Percentiles rank a stretch among this genome's conserved stretches.
phyloP scores from a whole-genome alignment of 768 basidiomycete genomes.

The Mycena metata region DNA sequence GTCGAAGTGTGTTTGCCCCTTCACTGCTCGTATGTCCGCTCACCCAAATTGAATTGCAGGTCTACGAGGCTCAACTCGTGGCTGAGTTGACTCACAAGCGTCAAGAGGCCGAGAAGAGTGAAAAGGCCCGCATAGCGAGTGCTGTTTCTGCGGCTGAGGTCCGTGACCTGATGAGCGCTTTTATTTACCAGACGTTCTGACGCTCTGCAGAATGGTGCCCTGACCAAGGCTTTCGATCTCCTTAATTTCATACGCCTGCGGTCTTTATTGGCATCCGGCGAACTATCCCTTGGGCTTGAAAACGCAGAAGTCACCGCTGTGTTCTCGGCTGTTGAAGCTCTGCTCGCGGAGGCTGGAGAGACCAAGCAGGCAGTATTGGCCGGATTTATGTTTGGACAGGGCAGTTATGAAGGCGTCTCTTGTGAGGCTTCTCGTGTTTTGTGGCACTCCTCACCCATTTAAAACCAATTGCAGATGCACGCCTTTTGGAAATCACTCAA shows the following conservation, averaged over 20 bases:
- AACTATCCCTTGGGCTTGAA: constrained; percentile 57
- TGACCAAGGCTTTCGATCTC: constrained; percentile 62
- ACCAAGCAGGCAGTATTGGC: constrained; percentile 64
- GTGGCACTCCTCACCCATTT: constrained; percentile 14
- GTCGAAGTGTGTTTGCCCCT: constrained; percentile 72
- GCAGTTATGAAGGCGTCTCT: constrained; percentile 71
- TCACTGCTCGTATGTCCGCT: constrained; percentile 1
- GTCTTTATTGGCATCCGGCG: constrained; percentile 59
- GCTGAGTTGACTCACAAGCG: constrained; percentile 69
- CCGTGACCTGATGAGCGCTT: constrained; percentile 36
- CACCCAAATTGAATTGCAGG: constrained; percentile 51
- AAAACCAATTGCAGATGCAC: constrained; percentile 60
- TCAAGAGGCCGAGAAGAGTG: constrained; percentile 67
- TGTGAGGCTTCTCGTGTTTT: constrained; percentile 59
- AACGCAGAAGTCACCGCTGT: constrained; percentile 69
- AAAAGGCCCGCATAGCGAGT: constrained; percentile 66
- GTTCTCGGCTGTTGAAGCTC: constrained; percentile 63
- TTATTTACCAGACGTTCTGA: not conserved
- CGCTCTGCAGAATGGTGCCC: constrained; percentile 56
- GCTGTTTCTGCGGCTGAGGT: constrained; percentile 75
- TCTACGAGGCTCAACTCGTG: constrained; percentile 72
- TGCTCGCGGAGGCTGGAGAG: constrained; percentile 69
- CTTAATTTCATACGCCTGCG: constrained; percentile 73
- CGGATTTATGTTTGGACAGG: constrained; percentile 69
- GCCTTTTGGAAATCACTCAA: constrained; percentile 70